A percentile compares a stretch with the other conserved stretches of the same genome.
These are phyloP conservation scores for Apophysomyces variabilis DNA, from an alignment of 371 early-diverging fungal genomes.

Conservation along the genomic window DNA sequence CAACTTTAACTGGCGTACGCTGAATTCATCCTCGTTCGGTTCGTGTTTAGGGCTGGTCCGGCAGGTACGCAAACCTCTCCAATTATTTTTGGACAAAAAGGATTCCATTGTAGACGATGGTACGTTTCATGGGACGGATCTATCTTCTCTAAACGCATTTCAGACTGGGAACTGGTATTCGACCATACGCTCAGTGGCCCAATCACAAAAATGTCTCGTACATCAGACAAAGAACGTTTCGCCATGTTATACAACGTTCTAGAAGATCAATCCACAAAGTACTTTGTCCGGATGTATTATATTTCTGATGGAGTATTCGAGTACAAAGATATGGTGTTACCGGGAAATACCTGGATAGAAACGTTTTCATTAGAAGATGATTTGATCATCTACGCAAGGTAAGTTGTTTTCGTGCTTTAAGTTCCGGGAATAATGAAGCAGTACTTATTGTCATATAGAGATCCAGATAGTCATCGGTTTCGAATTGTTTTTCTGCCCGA, in stretches of 20 bases:
- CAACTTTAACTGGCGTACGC: conserved; percentile 2
- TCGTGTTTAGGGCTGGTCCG: conserved; percentile 7
- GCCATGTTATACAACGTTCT: conserved; percentile 43
- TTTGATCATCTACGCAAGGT: conserved; percentile 44
- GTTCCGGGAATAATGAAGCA: neutral
- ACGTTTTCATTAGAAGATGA: conserved; percentile 38
- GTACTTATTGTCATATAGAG: conserved; percentile 24
- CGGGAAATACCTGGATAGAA: conserved; percentile 45
- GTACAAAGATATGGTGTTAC: conserved; percentile 45
- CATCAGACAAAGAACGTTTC: conserved; percentile 22
- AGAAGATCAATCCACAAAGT: conserved; percentile 33
- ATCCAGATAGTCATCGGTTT: conserved; percentile 46
- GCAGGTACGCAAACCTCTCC: conserved; percentile 17
- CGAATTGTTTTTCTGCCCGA: conserved; percentile 36
- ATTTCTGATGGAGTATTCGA: conserved; percentile 25
- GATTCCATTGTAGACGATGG: neutral
- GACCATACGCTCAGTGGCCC: conserved; percentile 39
- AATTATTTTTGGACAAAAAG: conserved; percentile 16
- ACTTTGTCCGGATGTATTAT: conserved; percentile 44
- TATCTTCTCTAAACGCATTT: neutral
- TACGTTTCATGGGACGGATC: neutral
- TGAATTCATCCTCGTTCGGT: neutral
- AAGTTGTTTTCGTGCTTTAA: conserved; percentile 7
- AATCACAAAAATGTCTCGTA: conserved; percentile 30
- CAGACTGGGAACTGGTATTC: conserved; percentile 33